These are phyloP conservation scores for Hanseniaspora mollemarum DNA, from an alignment of 805 yeast species.

Conservation along the genomic window DNA sequence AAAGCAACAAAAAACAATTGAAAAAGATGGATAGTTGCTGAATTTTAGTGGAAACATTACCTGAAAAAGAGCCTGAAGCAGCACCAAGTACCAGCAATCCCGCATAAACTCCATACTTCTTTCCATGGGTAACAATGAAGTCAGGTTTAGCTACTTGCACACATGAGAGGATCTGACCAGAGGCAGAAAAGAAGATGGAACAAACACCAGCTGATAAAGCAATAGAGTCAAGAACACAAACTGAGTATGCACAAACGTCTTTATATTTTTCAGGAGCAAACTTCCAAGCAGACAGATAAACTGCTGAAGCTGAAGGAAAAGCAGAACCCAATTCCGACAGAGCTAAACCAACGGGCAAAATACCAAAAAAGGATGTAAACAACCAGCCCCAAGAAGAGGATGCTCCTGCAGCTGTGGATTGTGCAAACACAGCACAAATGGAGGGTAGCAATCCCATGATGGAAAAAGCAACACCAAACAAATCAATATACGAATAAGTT, in stretches of 20 bases:
- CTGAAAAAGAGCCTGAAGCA: constrained; percentile 43
- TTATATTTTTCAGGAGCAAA: constrained; percentile 47
- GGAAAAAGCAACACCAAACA: constrained; percentile 59
- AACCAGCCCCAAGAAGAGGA: constrained; percentile 64
- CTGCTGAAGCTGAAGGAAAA: constrained; percentile 66
- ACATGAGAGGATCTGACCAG: constrained; percentile 47
- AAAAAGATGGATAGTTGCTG: constrained; percentile 49
- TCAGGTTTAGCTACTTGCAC: constrained; percentile 41
- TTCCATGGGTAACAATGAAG: constrained; percentile 44
- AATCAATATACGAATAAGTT: constrained; percentile 48
- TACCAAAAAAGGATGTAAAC: constrained; percentile 40
- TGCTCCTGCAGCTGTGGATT: constrained; percentile 52
- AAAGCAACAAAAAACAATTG: constrained; percentile 41
- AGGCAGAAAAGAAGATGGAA: constrained; percentile 59
- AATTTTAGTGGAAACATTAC: constrained; percentile 44
- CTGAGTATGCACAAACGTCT: constrained; percentile 47
- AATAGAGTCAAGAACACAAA: constrained; percentile 57
- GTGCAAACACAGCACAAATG: constrained; percentile 43
- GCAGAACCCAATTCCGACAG: constrained; percentile 59
- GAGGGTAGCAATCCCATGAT: constrained; percentile 64
- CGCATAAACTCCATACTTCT: constrained; percentile 52
- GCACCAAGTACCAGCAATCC: constrained; percentile 48
- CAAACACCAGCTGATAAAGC: constrained; percentile 58
- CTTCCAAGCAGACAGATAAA: constrained; percentile 57
- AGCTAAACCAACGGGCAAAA: constrained; percentile 45